A percentile compares a stretch with the other conserved stretches of the same genome.
phyloP scores from a whole-genome alignment of 2,329 filamentous ascomycete species.

The Stemphylium lycopersici region DNA sequence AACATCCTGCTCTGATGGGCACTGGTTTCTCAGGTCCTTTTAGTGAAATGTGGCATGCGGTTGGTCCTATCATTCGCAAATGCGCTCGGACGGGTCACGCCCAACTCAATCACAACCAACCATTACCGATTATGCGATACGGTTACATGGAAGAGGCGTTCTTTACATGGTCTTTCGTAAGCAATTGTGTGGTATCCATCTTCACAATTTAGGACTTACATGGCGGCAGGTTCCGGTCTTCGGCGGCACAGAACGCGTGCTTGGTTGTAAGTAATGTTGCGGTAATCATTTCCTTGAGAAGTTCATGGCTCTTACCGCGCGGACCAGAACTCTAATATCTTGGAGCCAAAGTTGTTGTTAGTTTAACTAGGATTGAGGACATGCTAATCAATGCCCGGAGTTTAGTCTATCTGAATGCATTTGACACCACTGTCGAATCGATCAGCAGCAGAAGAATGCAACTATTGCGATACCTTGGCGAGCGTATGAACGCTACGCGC shows the following conservation, averaged over 20 bases:
- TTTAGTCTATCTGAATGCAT: slow-evolving; percentile 37
- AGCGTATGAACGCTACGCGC: slow-evolving; percentile 39
- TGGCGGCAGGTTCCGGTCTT: slow-evolving; percentile 42
- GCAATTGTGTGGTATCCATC: not conserved
- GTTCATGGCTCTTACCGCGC: too few relatives aligned
- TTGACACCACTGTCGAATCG: slow-evolving; percentile 49
- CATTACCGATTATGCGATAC: slow-evolving; percentile 37
- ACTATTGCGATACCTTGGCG: slow-evolving; percentile 49
- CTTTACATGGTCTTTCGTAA: slow-evolving; percentile 52
- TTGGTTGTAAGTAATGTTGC: slow-evolving; percentile 29
- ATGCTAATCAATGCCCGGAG: slow-evolving; percentile 9
- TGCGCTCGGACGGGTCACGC: slow-evolving; percentile 39
- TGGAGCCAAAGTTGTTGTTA: too few relatives aligned
- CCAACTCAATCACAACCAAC: slow-evolving; percentile 37
- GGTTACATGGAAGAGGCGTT: slow-evolving; percentile 45
- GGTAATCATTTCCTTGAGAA: too few relatives aligned
- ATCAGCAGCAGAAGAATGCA: slow-evolving; percentile 48
- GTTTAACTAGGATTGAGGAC: slow-evolving; percentile 6
- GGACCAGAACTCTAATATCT: too few relatives aligned
- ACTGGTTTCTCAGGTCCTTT: slow-evolving; percentile 45
- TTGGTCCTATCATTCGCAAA: slow-evolving; percentile 41
- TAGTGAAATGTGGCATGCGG: slow-evolving; percentile 48
- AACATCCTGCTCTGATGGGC: slow-evolving; percentile 42
- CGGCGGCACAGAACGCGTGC: slow-evolving; percentile 43
- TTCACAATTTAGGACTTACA: not conserved